A percentile compares a stretch with the other conserved stretches of the same genome.
Conservation (phyloP, 768 basidiomycete species). For the Lactarius indigo region DNA sequence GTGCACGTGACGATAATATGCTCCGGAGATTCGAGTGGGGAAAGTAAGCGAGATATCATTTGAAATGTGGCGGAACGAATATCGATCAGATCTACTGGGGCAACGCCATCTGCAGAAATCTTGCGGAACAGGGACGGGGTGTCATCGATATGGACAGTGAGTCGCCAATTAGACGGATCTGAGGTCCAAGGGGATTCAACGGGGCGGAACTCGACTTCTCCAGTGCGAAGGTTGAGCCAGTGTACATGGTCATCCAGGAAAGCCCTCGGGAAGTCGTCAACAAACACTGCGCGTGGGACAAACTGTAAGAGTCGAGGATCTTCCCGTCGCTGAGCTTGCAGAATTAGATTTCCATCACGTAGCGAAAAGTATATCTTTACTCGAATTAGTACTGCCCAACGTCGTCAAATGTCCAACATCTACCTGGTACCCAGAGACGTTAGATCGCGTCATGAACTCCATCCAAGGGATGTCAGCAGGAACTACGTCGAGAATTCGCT, state of each 20-base stretch:
- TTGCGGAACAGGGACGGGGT: background rate
- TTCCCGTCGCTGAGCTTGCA: background rate
- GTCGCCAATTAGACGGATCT: background rate
- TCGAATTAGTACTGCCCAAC: background rate
- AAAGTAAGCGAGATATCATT: too few species aligned
- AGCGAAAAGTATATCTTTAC: background rate
- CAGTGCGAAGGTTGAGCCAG: slow-evolving; percentile 33
- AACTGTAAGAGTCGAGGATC: slow-evolving; percentile 26
- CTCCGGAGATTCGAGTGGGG: too few species aligned
- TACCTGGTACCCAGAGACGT: slow-evolving; percentile 3
- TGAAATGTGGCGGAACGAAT: too few species aligned
- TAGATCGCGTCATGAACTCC: background rate
- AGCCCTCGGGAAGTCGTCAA: slow-evolving; percentile 33
- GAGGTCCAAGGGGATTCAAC: slow-evolving; percentile 28
- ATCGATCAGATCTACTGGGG: too few species aligned
- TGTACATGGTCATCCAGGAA: slow-evolving; percentile 28
- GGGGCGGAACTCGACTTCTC: slow-evolving; percentile 31
- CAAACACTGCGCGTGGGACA: slow-evolving; percentile 33
- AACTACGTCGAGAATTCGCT: background rate
- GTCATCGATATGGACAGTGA: background rate
- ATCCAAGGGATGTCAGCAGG: too few species aligned
- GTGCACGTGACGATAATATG: too few species aligned
- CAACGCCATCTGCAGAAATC: too few species aligned
- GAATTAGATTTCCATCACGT: background rate
- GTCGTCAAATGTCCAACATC: background rate